Evolutionary conservation across 805 yeast genomes (phyloP).

Genomic region (Candida methanosorbosa): DNA sequence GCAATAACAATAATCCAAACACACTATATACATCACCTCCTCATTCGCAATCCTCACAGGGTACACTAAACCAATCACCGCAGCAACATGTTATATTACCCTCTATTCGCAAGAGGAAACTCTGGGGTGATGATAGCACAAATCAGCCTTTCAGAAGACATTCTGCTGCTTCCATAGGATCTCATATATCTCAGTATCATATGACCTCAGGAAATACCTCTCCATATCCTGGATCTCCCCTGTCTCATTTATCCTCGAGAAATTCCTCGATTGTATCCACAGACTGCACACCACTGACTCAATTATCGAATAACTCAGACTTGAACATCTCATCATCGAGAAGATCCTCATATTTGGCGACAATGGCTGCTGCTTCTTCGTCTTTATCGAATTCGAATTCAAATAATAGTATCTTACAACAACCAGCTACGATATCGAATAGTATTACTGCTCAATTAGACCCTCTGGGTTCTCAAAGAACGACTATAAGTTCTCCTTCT

Average conservation of each 20-base stretch:
- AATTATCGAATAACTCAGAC: conserved; percentile 11
- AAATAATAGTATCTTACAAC: neutral
- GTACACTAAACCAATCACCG: no score
- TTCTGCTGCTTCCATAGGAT: conserved; percentile 22
- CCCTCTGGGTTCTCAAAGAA: no score
- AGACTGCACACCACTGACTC: conserved; percentile 21
- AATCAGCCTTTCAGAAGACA: conserved; percentile 20
- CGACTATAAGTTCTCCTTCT: conserved; percentile 12
- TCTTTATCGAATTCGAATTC: conserved; percentile 4
- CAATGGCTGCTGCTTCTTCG: neutral
- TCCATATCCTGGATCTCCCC: conserved; percentile 20
- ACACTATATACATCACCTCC: conserved; percentile 2
- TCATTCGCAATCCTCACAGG: no score
- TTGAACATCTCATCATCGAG: conserved; percentile 15
- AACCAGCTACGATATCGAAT: no score
- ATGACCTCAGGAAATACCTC: conserved; percentile 3
- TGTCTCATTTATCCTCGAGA: conserved; percentile 22
- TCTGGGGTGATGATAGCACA: conserved; percentile 13
- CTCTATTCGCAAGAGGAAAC: conserved; percentile 17
- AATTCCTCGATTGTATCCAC: conserved; percentile 23
- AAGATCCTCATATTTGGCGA: conserved; percentile 15
- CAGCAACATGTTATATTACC: conserved; percentile 2
- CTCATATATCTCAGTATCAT: conserved; percentile 1
- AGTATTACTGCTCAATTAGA: no score
- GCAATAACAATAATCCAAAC: no score